Percentiles rank a stretch among this genome's conserved stretches.
Evolutionary conservation across 2,329 filamentous ascomycete species (phyloP).

Genomic region (Aspergillus fumigatus): DNA sequence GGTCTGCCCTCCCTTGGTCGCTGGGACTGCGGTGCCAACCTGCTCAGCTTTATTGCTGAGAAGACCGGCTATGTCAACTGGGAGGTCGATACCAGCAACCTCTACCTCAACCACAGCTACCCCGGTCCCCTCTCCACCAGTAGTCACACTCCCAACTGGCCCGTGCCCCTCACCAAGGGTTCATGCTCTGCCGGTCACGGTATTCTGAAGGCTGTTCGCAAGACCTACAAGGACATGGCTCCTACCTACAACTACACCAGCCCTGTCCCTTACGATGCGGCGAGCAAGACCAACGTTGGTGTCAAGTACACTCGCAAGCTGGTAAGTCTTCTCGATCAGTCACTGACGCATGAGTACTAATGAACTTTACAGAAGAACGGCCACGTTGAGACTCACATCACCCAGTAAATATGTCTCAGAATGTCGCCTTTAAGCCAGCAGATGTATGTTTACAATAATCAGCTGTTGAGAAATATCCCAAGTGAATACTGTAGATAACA

Average conservation of each 20-base stretch:
- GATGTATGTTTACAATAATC: neutral
- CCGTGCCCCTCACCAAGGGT: constrained; percentile 27
- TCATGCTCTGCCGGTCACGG: constrained; percentile 34
- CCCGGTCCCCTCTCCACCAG: constrained; percentile 40
- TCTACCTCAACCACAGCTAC: constrained; percentile 54
- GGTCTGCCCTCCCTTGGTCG: constrained; percentile 64
- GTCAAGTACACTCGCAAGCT: constrained; percentile 12
- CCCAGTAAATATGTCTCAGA: neutral
- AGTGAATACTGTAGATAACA: neutral
- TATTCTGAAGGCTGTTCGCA: constrained; percentile 28
- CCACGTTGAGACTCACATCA: constrained; percentile 3
- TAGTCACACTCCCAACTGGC: constrained; percentile 25
- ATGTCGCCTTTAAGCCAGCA: neutral
- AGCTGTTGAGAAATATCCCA: neutral
- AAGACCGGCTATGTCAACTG: constrained; percentile 54
- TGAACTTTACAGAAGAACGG: constrained; percentile 3
- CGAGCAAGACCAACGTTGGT: constrained; percentile 15
- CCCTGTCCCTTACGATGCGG: constrained; percentile 25
- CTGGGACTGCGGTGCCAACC: constrained; percentile 68
- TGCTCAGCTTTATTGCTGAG: constrained; percentile 57
- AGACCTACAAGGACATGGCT: constrained; percentile 22
- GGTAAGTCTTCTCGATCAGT: constrained; percentile 4
- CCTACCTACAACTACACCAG: constrained; percentile 33
- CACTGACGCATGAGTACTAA: neutral
- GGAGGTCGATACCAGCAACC: constrained; percentile 35